Percentiles rank a stretch among this genome's conserved stretches.
phyloP scores from a whole-genome alignment of 805 yeast genomes.

The Kluyveromyces nonfermentans region DNA sequence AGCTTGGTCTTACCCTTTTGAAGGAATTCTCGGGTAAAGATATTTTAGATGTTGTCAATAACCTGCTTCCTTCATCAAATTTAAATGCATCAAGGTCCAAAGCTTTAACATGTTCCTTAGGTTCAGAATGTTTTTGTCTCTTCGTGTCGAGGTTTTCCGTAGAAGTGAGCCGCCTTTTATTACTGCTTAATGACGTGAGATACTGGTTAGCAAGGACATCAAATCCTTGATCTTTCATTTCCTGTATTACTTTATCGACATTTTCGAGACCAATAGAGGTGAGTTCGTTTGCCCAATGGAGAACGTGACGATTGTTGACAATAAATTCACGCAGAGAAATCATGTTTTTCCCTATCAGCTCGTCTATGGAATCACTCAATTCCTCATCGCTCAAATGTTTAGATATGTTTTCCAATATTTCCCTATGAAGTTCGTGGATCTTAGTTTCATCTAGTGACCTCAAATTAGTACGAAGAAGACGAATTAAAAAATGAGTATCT shows the following conservation, averaged over 20 bases:
- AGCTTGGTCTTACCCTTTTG: conserved; percentile 58
- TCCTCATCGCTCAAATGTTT: conserved; percentile 32
- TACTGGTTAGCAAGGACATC: conserved; percentile 36
- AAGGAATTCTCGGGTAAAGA: conserved; percentile 77
- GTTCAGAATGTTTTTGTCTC: conserved; percentile 11
- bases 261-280: conserved; percentile 32
- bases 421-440: conserved; percentile 32
- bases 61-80: conserved; percentile 66
- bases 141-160: conserved; percentile 7
- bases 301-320: conserved; percentile 39
- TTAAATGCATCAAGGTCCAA: conserved; percentile 56
- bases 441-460: conserved; percentile 32
- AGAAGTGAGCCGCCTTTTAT: neutral
- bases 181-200: conserved; percentile 8
- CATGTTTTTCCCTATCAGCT: conserved; percentile 43
- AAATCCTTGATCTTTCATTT: conserved; percentile 38
- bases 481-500: conserved; percentile 45
- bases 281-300: conserved; percentile 49
- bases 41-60: conserved; percentile 58
- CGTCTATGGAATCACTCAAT: conserved; percentile 46
- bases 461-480: conserved; percentile 33
- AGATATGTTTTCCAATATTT: conserved; percentile 33
- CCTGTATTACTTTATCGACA: conserved; percentile 29
- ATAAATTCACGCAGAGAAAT: conserved; percentile 41
- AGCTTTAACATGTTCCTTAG: conserved; percentile 20